These are phyloP conservation scores for Hamigera avellanea DNA, from an alignment of 495 filamentous ascomycete species.

Conservation along the genomic window DNA sequence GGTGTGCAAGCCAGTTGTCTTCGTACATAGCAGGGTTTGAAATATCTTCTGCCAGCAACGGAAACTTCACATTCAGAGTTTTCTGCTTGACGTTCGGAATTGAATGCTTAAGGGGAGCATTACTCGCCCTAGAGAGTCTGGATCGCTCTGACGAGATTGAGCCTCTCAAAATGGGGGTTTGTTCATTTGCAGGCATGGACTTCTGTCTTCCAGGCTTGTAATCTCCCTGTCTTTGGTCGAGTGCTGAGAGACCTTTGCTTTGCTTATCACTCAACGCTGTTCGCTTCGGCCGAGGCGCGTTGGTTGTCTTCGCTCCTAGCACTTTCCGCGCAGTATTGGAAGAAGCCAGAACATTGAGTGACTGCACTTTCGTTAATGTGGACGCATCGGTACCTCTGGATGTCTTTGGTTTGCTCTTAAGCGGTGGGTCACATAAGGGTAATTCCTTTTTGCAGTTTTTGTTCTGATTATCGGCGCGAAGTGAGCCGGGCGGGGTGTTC, in stretches of 20 bases:
- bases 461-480: constrained; percentile 6
- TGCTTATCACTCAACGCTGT: constrained; percentile 5
- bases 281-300: constrained; percentile 1
- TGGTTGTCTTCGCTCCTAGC: neutral
- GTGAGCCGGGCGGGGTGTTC: constrained; percentile 30
- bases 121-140: constrained; percentile 4
- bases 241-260: constrained; percentile 4
- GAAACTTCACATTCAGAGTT: constrained; percentile 30
- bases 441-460: constrained; percentile 5
- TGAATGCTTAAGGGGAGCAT: too few relatives aligned
- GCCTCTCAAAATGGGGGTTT: too few relatives aligned
- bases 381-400: neutral
- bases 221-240: neutral
- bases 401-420: neutral
- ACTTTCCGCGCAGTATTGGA: neutral
- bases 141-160: neutral
- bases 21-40: constrained; percentile 48
- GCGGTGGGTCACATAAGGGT: neutral
- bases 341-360: too few relatives aligned
- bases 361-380: too few relatives aligned
- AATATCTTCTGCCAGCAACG: constrained; percentile 44
- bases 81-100: constrained; percentile 4
- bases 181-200: constrained; percentile 5
- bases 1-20: constrained; percentile 52
- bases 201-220: neutral